Evolutionary conservation across 306 rosid species (phyloP), one percentile per base, ranked within the genome.

Genomic region (Parietaria judaica): DNA sequence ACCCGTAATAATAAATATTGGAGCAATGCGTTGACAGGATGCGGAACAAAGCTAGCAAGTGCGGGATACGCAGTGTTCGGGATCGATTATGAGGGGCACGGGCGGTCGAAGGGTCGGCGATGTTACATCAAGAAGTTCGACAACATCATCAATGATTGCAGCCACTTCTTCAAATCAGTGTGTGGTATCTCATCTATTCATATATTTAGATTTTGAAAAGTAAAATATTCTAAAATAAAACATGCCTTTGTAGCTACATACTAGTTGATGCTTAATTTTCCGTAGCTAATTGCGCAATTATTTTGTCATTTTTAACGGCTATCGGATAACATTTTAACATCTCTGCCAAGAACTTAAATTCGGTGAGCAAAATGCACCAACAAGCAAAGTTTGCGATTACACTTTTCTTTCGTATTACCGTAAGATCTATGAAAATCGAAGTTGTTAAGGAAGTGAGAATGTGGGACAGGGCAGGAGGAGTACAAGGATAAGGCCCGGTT

Each of bases 61-160:
- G 89, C 86, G 0, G 81, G 95, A 15, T 88, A 84, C 63, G 95
- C 84, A 0, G 99, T 84, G 68, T 86, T 84, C 11, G 99, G 95
- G 0, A 46, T 92, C 1, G 95, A 92, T 51, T 80, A 77, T 11
- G 90, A 92, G 78, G 99, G 99, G 36, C 96, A 92, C 15, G 96
- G 99, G 53, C 79, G 69, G 6, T 92, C 96, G 0, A 81, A 60
- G 44, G 96, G 99, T 45, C 79, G 75, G 47, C 88, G 95, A 71
- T 86, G 95, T 73, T 81, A 79, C 79, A 81, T 88, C 51, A 70
- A 65, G 59, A 88, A 82, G 68, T 92, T 92, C 11, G 88, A 92
- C 0, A 61, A 84, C 69, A 61, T 92, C 39, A 70, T 92, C 5
- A 39, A 70, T 11, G 99, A 92, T 44, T 88, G 87, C 75, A 61